Conservation (phyloP, 2,329 filamentous ascomycete genomes). For the Talaromyces rugulosus region DNA sequence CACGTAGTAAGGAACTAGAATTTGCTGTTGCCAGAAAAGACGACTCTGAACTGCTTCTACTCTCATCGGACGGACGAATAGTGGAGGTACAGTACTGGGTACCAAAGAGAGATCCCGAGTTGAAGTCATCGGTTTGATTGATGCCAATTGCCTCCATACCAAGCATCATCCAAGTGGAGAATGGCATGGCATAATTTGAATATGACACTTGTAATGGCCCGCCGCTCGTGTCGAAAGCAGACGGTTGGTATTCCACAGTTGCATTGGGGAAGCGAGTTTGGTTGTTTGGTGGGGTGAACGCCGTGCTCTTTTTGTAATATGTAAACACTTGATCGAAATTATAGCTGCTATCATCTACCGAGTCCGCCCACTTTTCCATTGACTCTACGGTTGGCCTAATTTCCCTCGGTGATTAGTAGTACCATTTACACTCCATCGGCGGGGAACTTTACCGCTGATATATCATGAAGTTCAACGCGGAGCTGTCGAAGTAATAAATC, state of each 20-base stretch:
- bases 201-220: conserved; percentile 32
- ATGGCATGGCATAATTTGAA: conserved; percentile 22
- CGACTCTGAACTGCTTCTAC: conserved; percentile 21
- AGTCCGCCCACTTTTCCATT: conserved; percentile 32
- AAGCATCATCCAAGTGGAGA: conserved; percentile 24
- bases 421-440: not conserved
- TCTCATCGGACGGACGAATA: conserved; percentile 23
- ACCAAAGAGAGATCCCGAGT: conserved; percentile 22
- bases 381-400: conserved; percentile 24
- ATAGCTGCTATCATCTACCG: conserved; percentile 27
- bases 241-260: conserved; percentile 20
- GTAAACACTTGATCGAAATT: conserved; percentile 21
- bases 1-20: conserved; percentile 21
- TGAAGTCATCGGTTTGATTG: conserved; percentile 22
- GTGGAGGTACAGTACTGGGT: conserved; percentile 25
- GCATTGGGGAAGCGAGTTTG: conserved; percentile 20
- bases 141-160: conserved; percentile 26
- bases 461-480: conserved; percentile 23
- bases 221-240: conserved; percentile 16
- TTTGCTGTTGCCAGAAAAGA: conserved; percentile 23
- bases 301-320: conserved; percentile 23
- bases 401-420: not conserved
- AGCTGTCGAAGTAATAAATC: not conserved
- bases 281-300: conserved; percentile 24
- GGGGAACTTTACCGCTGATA: conserved; percentile 15